Base-by-base conservation (phyloP, 2,329 filamentous ascomycete species). In the Epichloe sibirici region DNA sequence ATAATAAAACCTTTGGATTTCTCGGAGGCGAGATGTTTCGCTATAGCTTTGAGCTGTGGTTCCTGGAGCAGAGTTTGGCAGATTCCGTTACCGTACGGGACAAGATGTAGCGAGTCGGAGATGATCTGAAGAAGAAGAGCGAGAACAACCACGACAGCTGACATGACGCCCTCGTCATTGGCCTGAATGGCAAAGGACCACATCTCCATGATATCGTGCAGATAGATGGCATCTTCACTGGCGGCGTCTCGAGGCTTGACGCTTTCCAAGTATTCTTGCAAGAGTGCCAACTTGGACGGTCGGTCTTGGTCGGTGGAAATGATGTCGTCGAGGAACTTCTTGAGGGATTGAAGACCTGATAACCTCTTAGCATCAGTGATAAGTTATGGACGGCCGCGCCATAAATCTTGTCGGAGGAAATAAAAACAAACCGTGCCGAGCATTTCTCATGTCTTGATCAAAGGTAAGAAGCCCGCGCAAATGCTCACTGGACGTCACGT, bases 1-100 rank as follows among this genome's bases (percentile, higher is more conserved):
- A 96, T 90, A 54, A 97, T 74, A 66, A 88, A 89, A 40, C 90
- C 89, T 63, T 94, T 95, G 47, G 82, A 78, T 66, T 89, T 90
- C 25, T 87, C 84, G 0, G 88, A 82, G 3, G 87, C 85, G 17
- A 97, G 71, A 55, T 88, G 89, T 55, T 84, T 83, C 35, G 88
- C 83, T 25, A 97, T 71, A 3, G 95, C 78, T 59, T 90, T 88
- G 57, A 90, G 75, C 59, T 95, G 88, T 28, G 84, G 80, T 57
- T 86, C 86, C 61, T 90, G 86, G 31, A 98, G 71, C 43, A 97
- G 71, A 15, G 88, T 88, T 58, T 88, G 86, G 65, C 88, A 90
- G 47, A 98, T 76, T 34, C 85, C 80, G 6, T 89, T 71, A 9
- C 90, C 91, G 60, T 88, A 81, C 2, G 86, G 76, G 2, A 85